Conservation (phyloP, 2,329 filamentous ascomycete genomes). For the Fusarium verticillioides region DNA sequence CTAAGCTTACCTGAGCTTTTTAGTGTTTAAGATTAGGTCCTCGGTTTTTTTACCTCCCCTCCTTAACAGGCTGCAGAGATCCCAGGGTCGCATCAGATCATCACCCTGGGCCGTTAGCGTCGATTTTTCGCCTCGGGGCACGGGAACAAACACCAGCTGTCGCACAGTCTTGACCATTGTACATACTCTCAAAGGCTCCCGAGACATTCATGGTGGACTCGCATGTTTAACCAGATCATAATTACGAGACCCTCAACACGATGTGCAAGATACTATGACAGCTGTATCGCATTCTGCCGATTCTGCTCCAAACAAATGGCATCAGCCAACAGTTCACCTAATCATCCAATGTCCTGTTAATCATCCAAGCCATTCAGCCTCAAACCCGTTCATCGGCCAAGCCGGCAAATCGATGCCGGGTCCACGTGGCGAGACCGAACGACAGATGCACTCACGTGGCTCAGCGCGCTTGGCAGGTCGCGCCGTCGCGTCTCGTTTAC, state of each 20-base stretch:
- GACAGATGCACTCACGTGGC: neutral
- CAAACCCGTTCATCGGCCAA: neutral
- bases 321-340: neutral
- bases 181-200: neutral
- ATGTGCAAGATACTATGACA: neutral
- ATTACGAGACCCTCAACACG: no score
- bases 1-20: neutral
- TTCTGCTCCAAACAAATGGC: accelerated
- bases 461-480: neutral
- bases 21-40: neutral
- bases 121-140: neutral
- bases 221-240: accelerated
- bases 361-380: neutral
- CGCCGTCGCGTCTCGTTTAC: neutral
- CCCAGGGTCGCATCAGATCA: neutral
- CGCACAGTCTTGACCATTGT: neutral
- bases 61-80: neutral
- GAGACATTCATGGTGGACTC: neutral
- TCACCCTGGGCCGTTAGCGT: neutral
- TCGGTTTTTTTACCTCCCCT: neutral
- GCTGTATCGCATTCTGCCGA: neutral
- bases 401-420: neutral
- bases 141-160: neutral
- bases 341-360: neutral
- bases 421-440: neutral